Evolutionary conservation across 371 early-diverging fungal species (phyloP).

Genomic region (Mucor racemosus): DNA sequence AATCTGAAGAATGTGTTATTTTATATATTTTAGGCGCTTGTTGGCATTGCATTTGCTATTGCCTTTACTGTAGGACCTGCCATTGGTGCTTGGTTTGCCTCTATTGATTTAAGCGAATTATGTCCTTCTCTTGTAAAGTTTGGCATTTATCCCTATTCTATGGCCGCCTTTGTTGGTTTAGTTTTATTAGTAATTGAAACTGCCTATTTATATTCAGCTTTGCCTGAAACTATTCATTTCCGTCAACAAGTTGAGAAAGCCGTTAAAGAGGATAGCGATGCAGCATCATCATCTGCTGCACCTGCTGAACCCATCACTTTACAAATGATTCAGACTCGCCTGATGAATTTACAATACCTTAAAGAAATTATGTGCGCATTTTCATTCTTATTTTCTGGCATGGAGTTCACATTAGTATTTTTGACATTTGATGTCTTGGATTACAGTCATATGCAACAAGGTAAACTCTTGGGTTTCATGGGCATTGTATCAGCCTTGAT

Average conservation of each 20-base stretch:
- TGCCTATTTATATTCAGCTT: constrained; percentile 65
- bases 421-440: constrained; percentile 89
- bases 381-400: constrained; percentile 93
- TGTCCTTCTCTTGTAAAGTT: constrained; percentile 60
- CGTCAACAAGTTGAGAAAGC: constrained; percentile 13
- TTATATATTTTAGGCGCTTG: constrained; percentile 70
- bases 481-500: constrained; percentile 88
- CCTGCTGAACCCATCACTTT: neutral
- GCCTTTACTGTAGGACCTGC: constrained; percentile 97
- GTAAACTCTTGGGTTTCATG: constrained; percentile 83
- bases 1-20: neutral
- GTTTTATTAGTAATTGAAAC: constrained; percentile 82
- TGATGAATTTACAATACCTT: constrained; percentile 55
- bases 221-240: constrained; percentile 81
- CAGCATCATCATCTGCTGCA: neutral
- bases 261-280: neutral
- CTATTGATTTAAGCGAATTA: constrained; percentile 61
- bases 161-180: constrained; percentile 86
- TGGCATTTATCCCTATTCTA: constrained; percentile 78
- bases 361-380: constrained; percentile 82
- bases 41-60: constrained; percentile 95
- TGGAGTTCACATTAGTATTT: constrained; percentile 98
- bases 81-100: constrained; percentile 90
- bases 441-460: constrained; percentile 90
- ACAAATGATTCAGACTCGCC: constrained; percentile 30